These are phyloP conservation scores for Sodiomyces alkalinus DNA, from an alignment of 2,329 filamentous ascomycete species.

Conservation along the genomic window DNA sequence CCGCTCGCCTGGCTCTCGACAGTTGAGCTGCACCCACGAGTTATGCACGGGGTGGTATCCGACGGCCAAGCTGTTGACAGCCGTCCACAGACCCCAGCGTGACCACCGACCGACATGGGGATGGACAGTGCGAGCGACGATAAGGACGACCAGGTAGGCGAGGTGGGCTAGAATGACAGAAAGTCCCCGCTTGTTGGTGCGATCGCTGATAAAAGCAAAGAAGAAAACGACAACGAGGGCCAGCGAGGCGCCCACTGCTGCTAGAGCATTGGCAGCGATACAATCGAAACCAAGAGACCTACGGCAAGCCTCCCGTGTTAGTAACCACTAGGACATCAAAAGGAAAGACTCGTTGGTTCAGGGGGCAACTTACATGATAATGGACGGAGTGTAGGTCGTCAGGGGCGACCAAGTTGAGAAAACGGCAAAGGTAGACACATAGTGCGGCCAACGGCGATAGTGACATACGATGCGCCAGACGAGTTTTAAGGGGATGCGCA, in stretches of 20 bases:
- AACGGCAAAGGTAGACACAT: constrained; percentile 30
- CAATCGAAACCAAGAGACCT: constrained; percentile 29
- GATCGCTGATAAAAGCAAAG: constrained; percentile 32
- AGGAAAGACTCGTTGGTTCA: background rate
- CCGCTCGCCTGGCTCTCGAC: constrained; percentile 25
- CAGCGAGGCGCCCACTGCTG: constrained; percentile 24
- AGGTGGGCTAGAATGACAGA: constrained; percentile 27
- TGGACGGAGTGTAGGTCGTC: constrained; percentile 33
- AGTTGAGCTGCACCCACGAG: constrained; percentile 37
- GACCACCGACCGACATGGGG: constrained; percentile 30
- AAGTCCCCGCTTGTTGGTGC: constrained; percentile 24
- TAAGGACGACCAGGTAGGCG: constrained; percentile 27
- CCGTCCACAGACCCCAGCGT: constrained; percentile 34
- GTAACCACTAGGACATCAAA: background rate
- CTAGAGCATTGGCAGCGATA: constrained; percentile 29
- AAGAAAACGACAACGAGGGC: constrained; percentile 30
- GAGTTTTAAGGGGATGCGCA: constrained; percentile 19
- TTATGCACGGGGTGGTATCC: constrained; percentile 39
- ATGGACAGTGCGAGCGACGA: constrained; percentile 24
- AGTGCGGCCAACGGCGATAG: constrained; percentile 31
- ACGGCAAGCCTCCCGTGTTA: constrained; percentile 11
- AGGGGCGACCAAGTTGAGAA: constrained; percentile 37
- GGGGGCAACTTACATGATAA: constrained; percentile 19
- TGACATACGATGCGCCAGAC: constrained; percentile 28
- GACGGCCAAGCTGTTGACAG: constrained; percentile 32